Base-by-base conservation (phyloP, 1,284 basidiomycete genomes). In the Mixia osmundae region DNA sequence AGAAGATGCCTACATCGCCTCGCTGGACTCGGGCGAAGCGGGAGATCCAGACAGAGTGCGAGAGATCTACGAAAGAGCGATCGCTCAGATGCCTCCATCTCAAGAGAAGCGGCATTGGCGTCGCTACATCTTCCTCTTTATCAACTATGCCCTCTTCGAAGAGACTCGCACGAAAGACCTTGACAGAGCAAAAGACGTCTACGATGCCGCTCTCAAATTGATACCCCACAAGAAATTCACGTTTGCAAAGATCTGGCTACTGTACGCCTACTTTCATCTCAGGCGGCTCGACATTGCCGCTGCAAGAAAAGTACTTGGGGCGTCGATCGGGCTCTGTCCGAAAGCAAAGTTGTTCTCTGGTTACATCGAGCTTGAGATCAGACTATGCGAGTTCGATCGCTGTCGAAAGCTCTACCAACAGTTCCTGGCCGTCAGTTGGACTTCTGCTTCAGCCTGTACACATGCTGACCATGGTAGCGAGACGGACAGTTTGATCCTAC, bases 171-270 rank as follows among this genome's bases (percentile, higher is more conserved):
- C 75, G 0, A 78, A 79, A 69, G 87, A 97, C 52, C 76, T 71
- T 46, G 64, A 66, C 22, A 72, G 89, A 5, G 66, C 79, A 12
- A 67, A 85, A 35, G 78, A 95, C 50, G 75, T 97, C 22, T 95
- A 89, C 60, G 76, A 83, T 56, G 85, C 83, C 0, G 82, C 76
- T 4, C 59, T 91, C 42, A 69, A 68, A 41, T 69, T 95, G 18
- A 73, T 95, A 1, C 89, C 91, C 0, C 91, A 97, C 58, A 85
- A 85, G 51, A 68, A 72, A 38, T 97, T 99, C 56, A 95, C 91
- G 0, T 99, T 99, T 49, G 82, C 89, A 10, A 97, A 97, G 49
- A 60, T 89, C 10, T 91, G 83, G 83, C 57, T 77, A 33, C 65
- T 76, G 59, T 91, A 77, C 48, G 83, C 89, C 1, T 71, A 75